Base-by-base conservation (phyloP, 257 asterid genomes). In the Salvia rosmarinus region DNA sequence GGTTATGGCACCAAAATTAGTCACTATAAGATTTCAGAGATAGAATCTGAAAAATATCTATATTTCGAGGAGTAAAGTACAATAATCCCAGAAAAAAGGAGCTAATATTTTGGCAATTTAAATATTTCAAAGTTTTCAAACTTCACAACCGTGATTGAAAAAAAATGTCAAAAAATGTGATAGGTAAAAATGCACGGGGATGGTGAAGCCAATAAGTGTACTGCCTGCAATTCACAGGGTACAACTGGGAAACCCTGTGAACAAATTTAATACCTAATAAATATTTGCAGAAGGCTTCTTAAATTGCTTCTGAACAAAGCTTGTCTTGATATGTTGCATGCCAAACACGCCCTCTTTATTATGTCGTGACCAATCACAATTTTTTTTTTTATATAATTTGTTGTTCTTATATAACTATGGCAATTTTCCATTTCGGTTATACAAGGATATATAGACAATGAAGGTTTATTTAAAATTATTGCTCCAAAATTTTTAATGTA, bases 231-330 rank as follows among this genome's bases (percentile, higher is more conserved):
- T 47, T 71, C 78, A 77, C 78, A 74, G 71, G 77, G 71, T 58
- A 65, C 77, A 40, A 62, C 70, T 35, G 72, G 13, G n/a, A 77
- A 71, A 54, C 23, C 47, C 74, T 77, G 72, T 72, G 72, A 73
- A 42, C 30, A 68, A 68, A 78, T 78, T 78, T 35, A 78, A 50
- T 73, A 71, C 72, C 4, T 68, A 72, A 58, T 77, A 47, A 77
- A 66, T 77, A 16, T 66, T 28, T 77, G 77, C 82, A 71, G 75
- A 43, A 49, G 14, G 3, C 49, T 28, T 66, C 49, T 19, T 65
- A 14, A 73, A 35, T 73, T 7, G 21, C 16, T 21, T 56, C 65
- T 64, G 64, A 46, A 47, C 57, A 42, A 25, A 54, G 3, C 67
- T 68, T 61, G 73, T 66, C 71, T 59, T 71, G 0, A 60, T 70